Percentiles rank a stretch among this genome's conserved stretches.
Conservation (phyloP, 75 land plant genomes). For the Isoetes taiwanensis region DNA sequence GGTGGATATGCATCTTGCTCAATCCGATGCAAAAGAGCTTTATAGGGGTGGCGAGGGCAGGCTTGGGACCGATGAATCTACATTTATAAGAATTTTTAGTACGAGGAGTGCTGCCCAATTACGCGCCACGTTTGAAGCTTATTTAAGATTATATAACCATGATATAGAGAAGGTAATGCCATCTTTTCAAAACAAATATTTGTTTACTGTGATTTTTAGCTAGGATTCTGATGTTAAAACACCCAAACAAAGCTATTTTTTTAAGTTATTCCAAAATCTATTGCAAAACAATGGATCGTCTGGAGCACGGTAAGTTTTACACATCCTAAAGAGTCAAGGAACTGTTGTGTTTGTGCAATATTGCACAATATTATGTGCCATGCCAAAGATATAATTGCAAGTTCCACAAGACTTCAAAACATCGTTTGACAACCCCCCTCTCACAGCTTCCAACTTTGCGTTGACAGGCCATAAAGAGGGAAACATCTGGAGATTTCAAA, state of each 20-base stretch:
- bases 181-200: not conserved
- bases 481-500: conserved; percentile 27
- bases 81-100: conserved; percentile 40
- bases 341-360: too few species aligned
- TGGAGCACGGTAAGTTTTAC: too few species aligned
- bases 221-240: too few species aligned
- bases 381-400: too few species aligned
- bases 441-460: too few species aligned
- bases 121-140: conserved; percentile 32
- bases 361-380: too few species aligned
- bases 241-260: too few species aligned
- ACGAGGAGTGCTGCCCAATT: conserved; percentile 65
- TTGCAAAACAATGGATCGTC: too few species aligned
- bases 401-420: not conserved
- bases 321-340: too few species aligned
- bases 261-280: too few species aligned
- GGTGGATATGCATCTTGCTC: conserved; percentile 39
- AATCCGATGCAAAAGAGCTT: conserved; percentile 50
- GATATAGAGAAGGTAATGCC: conserved; percentile 45
- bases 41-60: conserved; percentile 45
- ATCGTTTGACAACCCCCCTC: too few species aligned
- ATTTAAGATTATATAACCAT: conserved; percentile 53
- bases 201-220: not conserved
- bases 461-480: conserved; percentile 42
- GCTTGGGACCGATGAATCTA: conserved; percentile 35